These are phyloP conservation scores for Neurospora sp. DNA, from an alignment of 2,329 filamentous ascomycete genomes.

Conservation along the genomic window DNA sequence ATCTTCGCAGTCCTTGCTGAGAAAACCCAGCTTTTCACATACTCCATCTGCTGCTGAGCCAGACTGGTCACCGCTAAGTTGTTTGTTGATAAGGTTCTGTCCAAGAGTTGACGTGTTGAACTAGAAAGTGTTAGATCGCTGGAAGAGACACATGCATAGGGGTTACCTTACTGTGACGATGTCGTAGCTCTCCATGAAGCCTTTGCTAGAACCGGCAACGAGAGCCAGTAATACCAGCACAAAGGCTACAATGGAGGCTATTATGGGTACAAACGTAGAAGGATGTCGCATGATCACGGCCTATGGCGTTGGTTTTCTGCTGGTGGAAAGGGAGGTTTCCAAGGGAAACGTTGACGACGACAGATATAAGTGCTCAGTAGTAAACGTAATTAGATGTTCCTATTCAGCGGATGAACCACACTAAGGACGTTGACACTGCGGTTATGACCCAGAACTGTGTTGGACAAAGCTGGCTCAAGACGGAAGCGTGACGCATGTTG, in stretches of 20 bases:
- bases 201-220: constrained; percentile 10
- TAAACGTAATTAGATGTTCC: not conserved
- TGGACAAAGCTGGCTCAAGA: not conserved
- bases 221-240: constrained; percentile 14
- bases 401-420: not conserved
- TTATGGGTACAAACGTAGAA: not conserved
- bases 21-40: constrained; percentile 3
- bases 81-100: constrained; percentile 2
- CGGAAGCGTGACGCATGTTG: not conserved
- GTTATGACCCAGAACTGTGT: not conserved
- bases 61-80: not conserved
- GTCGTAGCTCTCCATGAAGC: constrained; percentile 12
- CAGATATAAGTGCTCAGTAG: not conserved
- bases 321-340: not conserved
- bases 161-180: constrained; percentile 10
- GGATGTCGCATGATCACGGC: not conserved
- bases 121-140: not conserved
- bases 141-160: too few species aligned
- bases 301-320: not conserved
- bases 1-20: constrained; percentile 5
- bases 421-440: not conserved
- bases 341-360: not conserved
- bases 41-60: not conserved
- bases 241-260: constrained; percentile 8
- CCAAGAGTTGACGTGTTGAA: constrained; percentile 14